Conservation (phyloP, 192 early-diverging fungal species). For the Backusella mclennaniae region DNA sequence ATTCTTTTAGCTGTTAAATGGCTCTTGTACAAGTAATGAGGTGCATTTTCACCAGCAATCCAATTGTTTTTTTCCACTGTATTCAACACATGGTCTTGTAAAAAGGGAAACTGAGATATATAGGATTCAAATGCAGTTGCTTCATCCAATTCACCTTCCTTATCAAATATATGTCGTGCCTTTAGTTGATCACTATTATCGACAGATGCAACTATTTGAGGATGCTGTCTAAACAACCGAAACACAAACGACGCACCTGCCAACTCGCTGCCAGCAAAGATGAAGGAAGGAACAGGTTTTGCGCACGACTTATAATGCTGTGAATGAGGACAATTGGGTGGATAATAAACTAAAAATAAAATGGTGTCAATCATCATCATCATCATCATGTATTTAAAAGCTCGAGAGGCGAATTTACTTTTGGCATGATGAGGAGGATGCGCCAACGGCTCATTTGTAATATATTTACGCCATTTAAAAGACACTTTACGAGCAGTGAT, state of each 20-base stretch:
- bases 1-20: constrained; percentile 42
- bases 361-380: too few relatives aligned
- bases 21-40: constrained; percentile 34
- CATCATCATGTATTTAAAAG: too few relatives aligned
- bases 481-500: constrained; percentile 10
- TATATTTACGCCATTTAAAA: neutral
- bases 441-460: neutral
- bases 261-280: constrained; percentile 52
- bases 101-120: constrained; percentile 26
- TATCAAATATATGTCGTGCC: constrained; percentile 18
- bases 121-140: constrained; percentile 28
- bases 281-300: constrained; percentile 52
- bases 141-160: constrained; percentile 11
- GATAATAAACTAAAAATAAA: constrained; percentile 36
- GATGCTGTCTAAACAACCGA: constrained; percentile 43
- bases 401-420: neutral
- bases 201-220: constrained; percentile 42
- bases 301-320: constrained; percentile 40
- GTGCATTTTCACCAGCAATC: constrained; percentile 33
- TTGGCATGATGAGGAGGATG: neutral
- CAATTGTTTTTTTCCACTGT: constrained; percentile 22
- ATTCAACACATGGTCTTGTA: constrained; percentile 9
- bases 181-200: constrained; percentile 32
- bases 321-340: constrained; percentile 40
- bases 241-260: constrained; percentile 42